phyloP scores from a whole-genome alignment of 2,329 filamentous ascomycete species.

The Fusarium sacchari region DNA sequence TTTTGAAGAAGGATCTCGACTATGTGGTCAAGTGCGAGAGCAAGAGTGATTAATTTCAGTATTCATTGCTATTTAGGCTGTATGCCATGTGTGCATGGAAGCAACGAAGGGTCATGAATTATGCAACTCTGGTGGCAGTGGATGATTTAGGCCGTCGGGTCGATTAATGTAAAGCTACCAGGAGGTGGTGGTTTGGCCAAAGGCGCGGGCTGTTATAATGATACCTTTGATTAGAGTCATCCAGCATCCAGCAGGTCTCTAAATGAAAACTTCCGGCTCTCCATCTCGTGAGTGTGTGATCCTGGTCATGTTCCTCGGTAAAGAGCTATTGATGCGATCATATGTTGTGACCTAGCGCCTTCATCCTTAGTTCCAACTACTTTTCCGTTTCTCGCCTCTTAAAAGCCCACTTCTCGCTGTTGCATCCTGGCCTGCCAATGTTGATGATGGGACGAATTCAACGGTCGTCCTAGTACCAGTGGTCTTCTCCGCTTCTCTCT shows the following conservation, averaged over 20 bases:
- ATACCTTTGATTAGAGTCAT: conserved; percentile 45
- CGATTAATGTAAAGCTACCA: conserved; percentile 26
- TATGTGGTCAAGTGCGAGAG: conserved; percentile 42
- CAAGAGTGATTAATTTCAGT: conserved; percentile 4
- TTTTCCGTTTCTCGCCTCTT: conserved; percentile 48
- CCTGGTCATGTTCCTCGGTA: neutral
- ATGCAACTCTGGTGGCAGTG: neutral
- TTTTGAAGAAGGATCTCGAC: conserved; percentile 50
- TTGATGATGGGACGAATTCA: conserved; percentile 60
- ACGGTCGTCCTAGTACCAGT: conserved; percentile 55
- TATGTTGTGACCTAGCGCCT: neutral
- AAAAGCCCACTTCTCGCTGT: conserved; percentile 37
- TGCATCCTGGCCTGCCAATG: conserved; percentile 33
- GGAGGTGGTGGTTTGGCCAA: conserved; percentile 23
- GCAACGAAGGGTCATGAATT: neutral
- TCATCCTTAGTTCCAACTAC: conserved; percentile 46
- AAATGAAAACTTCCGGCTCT: conserved; percentile 22
- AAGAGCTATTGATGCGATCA: neutral
- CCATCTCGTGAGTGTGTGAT: conserved; percentile 15
- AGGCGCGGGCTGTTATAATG: conserved; percentile 44
- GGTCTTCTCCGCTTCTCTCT: conserved; percentile 56
- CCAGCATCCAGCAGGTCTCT: conserved; percentile 20
- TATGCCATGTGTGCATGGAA: neutral
- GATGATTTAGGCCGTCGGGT: neutral
- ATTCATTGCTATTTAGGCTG: neutral